Percentiles rank a stretch among this genome's conserved stretches.
These are phyloP conservation scores for Avena eriantha DNA, from an alignment of 176 grass and related monocot species.

Conservation along the genomic window DNA sequence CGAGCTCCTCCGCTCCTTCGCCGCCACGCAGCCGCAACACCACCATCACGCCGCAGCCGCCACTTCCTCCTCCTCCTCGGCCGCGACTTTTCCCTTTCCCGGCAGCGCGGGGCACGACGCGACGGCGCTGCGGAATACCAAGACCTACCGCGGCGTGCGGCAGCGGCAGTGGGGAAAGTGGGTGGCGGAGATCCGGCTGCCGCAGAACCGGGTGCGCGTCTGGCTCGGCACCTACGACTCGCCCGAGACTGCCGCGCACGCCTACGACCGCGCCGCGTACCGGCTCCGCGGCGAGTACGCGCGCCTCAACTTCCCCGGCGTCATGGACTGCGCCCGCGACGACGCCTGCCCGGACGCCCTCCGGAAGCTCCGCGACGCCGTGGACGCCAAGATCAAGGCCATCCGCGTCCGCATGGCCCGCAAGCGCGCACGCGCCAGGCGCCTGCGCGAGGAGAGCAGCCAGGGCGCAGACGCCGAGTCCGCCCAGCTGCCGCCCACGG, in stretches of 20 bases:
- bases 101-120: background rate
- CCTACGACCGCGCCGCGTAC: constrained; percentile 89
- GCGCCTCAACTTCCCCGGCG: constrained; percentile 95
- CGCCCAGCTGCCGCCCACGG: background rate
- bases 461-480: background rate
- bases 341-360: constrained; percentile 56
- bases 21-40: constrained; percentile 30
- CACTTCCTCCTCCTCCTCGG: background rate
- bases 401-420: constrained; percentile 82
- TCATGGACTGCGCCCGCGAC: constrained; percentile 35
- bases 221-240: constrained; percentile 99
- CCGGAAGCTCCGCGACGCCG: constrained; percentile 52
- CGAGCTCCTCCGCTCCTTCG: constrained; percentile 78
- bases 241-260: constrained; percentile 84
- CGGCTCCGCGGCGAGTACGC: constrained; percentile 94
- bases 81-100: background rate
- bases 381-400: constrained; percentile 90
- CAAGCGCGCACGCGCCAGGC: constrained; percentile 50
- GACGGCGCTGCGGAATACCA: constrained; percentile 25
- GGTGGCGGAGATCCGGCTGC: constrained; percentile 94
- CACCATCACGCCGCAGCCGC: background rate
- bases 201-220: constrained; percentile 89
- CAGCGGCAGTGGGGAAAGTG: constrained; percentile 98
- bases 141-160: constrained; percentile 90
- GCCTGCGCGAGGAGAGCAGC: constrained; percentile 40